Evolutionary conservation across 2,329 filamentous ascomycete species (phyloP).

Genomic region (Aspergillus jensenii): DNA sequence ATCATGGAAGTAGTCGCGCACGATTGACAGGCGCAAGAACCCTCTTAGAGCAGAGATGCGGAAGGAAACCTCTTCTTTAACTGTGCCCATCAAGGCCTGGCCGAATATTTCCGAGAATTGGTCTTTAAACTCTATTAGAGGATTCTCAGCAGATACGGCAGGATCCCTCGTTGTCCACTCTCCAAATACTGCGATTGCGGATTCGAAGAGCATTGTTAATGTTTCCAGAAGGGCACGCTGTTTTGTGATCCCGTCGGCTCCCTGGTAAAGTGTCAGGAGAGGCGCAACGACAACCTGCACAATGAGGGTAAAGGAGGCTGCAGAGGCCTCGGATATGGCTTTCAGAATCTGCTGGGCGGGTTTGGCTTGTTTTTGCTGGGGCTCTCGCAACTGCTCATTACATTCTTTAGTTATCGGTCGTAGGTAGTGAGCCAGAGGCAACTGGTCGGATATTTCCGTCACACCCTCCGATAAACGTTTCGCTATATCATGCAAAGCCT

Average conservation of each 20-base stretch:
- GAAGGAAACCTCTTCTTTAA: slow-evolving; percentile 53
- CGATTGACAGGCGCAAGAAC: slow-evolving; percentile 46
- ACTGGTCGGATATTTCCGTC: slow-evolving; percentile 38
- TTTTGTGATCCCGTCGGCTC: slow-evolving; percentile 61
- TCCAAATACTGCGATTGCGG: slow-evolving; percentile 58
- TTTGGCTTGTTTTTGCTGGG: slow-evolving; percentile 67
- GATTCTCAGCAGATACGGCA: slow-evolving; percentile 40
- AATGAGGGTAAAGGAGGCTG: slow-evolving; percentile 55
- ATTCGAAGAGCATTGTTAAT: slow-evolving; percentile 57
- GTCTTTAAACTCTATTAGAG: slow-evolving; percentile 50
- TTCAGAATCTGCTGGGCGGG: slow-evolving; percentile 62
- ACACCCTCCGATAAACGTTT: slow-evolving; percentile 52
- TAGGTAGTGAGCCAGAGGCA: slow-evolving; percentile 54
- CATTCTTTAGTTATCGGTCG: slow-evolving; percentile 65
- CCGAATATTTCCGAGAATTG: slow-evolving; percentile 56
- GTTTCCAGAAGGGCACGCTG: slow-evolving; percentile 63
- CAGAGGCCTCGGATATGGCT: slow-evolving; percentile 56
- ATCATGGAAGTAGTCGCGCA: slow-evolving; percentile 50
- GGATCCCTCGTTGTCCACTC: slow-evolving; percentile 51
- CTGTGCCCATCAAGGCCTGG: slow-evolving; percentile 52
- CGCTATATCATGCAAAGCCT: slow-evolving; percentile 56
- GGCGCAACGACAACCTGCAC: slow-evolving; percentile 58
- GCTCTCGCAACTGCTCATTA: slow-evolving; percentile 66
- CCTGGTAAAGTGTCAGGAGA: slow-evolving; percentile 61
- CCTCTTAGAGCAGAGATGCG: slow-evolving; percentile 49